phyloP scores from a whole-genome alignment of 176 grass and related monocot genomes.

The Bromus sterilis region DNA sequence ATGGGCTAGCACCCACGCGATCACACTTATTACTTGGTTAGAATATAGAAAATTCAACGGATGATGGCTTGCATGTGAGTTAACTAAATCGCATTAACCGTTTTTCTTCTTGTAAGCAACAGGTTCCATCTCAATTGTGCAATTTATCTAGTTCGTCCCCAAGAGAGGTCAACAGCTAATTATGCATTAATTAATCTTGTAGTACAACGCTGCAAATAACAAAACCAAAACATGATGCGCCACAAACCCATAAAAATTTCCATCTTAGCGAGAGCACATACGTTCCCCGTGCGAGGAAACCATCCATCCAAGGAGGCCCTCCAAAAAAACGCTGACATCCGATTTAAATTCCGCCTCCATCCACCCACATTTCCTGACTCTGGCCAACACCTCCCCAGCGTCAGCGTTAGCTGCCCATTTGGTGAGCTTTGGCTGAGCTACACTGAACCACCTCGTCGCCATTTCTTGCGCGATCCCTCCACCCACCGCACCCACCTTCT shows the following conservation, averaged over 20 bases:
- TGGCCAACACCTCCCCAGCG: not conserved
- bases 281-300: not conserved
- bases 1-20: too few species aligned
- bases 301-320: not conserved
- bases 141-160: not conserved
- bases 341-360: not conserved
- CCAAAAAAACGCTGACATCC: not conserved
- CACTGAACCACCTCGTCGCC: constrained; percentile 33
- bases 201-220: not conserved
- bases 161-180: not conserved
- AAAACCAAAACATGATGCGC: not conserved
- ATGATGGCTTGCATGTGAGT: too few species aligned
- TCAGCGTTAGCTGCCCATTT: constrained; percentile 43
- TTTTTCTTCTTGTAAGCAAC: too few species aligned
- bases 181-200: not conserved
- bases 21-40: too few species aligned
- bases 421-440: constrained; percentile 44
- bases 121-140: not conserved
- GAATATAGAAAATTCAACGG: too few species aligned
- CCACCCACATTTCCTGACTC: not conserved
- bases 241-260: not conserved
- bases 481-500: constrained; percentile 47
- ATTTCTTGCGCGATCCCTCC: constrained; percentile 24
- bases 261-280: not conserved
- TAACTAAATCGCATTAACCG: too few species aligned